phyloP scores from a whole-genome alignment of 2,329 filamentous ascomycete species.

The Dactylellina sp. region DNA sequence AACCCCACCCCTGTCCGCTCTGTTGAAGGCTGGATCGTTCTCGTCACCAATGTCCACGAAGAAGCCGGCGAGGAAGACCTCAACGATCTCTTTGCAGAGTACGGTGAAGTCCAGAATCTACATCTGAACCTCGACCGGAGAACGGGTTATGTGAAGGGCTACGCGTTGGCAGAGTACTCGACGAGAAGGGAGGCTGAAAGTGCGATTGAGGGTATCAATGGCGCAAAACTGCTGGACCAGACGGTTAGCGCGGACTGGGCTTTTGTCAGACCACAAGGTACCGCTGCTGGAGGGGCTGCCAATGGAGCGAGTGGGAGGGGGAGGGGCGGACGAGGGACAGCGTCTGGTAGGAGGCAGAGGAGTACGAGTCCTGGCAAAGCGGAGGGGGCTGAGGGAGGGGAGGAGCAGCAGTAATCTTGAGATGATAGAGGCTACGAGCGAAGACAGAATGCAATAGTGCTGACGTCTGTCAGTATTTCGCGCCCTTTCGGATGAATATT shows the following conservation, averaged over 20 bases:
- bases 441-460: neutral
- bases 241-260: constrained; percentile 85
- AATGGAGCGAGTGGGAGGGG: constrained; percentile 63
- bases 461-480: too few species aligned
- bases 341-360: constrained; percentile 54
- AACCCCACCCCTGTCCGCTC: constrained; percentile 81
- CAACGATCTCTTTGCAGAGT: constrained; percentile 84
- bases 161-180: constrained; percentile 85
- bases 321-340: constrained; percentile 54
- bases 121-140: constrained; percentile 84
- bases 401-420: constrained; percentile 27
- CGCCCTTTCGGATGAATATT: too few species aligned
- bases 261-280: constrained; percentile 81
- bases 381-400: constrained; percentile 50
- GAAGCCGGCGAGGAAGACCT: constrained; percentile 86
- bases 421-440: neutral
- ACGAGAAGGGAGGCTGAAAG: constrained; percentile 77
- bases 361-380: constrained; percentile 53
- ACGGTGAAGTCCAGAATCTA: constrained; percentile 86
- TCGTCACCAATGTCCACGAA: constrained; percentile 87
- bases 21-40: constrained; percentile 89
- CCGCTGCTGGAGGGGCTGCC: constrained; percentile 65
- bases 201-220: constrained; percentile 83
- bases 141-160: constrained; percentile 90
- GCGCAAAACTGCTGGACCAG: constrained; percentile 82